These are phyloP conservation scores for Coemansia sp. DNA, from an alignment of 192 early-diverging fungal species.

Conservation along the genomic window DNA sequence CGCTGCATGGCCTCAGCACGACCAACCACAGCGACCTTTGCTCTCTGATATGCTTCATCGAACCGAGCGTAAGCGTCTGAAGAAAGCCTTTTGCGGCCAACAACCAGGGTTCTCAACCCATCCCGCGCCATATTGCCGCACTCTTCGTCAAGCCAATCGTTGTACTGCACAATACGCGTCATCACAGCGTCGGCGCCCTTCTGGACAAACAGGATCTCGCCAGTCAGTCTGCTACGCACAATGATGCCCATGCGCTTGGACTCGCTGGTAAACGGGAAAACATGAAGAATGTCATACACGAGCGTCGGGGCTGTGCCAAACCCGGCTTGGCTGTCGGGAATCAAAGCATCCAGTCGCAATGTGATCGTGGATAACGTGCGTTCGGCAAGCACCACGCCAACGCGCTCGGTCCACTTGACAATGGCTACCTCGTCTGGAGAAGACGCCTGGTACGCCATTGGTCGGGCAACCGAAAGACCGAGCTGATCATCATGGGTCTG, in stretches of 20 bases:
- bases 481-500: conserved; percentile 22
- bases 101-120: conserved; percentile 89
- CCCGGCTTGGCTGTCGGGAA: conserved; percentile 31
- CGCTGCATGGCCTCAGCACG: conserved; percentile 70
- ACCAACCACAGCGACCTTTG: conserved; percentile 70
- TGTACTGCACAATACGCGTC: conserved; percentile 84
- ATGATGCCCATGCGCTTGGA: conserved; percentile 97
- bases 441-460: conserved; percentile 87
- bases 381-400: conserved; percentile 80
- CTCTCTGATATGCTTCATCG: conserved; percentile 64
- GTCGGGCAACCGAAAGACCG: conserved; percentile 26
- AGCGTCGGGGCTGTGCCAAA: conserved; percentile 33
- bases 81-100: conserved; percentile 81
- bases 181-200: conserved; percentile 96
- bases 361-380: conserved; percentile 74
- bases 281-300: conserved; percentile 81
- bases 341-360: conserved; percentile 57
- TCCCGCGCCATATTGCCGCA: conserved; percentile 96
- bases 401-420: conserved; percentile 86
- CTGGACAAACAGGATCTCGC: conserved; percentile 86
- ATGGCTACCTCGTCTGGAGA: conserved; percentile 97
- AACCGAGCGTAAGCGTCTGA: conserved; percentile 72
- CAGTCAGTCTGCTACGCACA: conserved; percentile 64
- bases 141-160: conserved; percentile 97
- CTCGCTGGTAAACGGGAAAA: conserved; percentile 99